These are phyloP conservation scores for Emydomyces testavorans DNA, from an alignment of 2,329 filamentous ascomycete species.

Conservation along the genomic window DNA sequence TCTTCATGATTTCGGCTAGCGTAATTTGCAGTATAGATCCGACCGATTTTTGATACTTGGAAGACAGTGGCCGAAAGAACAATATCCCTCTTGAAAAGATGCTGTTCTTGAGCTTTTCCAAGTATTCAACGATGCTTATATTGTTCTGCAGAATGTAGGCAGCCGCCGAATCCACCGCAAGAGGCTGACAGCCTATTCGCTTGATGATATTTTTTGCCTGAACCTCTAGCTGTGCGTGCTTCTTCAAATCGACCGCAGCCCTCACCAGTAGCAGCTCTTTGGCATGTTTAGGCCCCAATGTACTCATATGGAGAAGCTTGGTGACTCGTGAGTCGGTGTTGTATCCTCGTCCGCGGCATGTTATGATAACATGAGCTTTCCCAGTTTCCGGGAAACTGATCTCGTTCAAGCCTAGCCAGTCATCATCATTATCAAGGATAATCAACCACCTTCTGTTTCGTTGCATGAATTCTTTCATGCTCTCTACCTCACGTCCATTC, in stretches of 20 bases:
- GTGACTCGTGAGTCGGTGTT: conserved; percentile 1
- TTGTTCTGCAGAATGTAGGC: conserved; percentile 1
- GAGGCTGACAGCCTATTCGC: conserved; percentile 3
- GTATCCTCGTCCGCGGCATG: neutral
- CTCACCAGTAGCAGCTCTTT: conserved; percentile 3
- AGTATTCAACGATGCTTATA: neutral
- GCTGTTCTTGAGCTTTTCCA: neutral
- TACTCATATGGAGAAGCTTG: neutral
- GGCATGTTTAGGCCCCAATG: neutral
- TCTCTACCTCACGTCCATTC: neutral
- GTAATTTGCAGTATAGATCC: conserved; percentile 6
- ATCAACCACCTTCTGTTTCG: conserved; percentile 2
- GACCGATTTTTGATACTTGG: conserved; percentile 8
- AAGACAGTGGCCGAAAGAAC: neutral
- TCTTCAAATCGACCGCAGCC: neutral
- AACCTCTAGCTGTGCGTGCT: neutral
- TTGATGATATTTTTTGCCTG: conserved; percentile 1
- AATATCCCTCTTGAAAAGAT: neutral
- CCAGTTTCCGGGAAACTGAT: conserved; percentile 2
- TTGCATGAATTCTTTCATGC: conserved; percentile 3
- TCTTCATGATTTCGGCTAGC: conserved; percentile 8
- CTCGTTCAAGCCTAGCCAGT: conserved; percentile 1
- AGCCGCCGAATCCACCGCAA: conserved; percentile 7
- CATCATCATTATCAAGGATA: conserved; percentile 7
- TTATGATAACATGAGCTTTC: conserved; percentile 7